Conservation (phyloP, 805 yeast species). For the Maudiozyma barnettii region DNA sequence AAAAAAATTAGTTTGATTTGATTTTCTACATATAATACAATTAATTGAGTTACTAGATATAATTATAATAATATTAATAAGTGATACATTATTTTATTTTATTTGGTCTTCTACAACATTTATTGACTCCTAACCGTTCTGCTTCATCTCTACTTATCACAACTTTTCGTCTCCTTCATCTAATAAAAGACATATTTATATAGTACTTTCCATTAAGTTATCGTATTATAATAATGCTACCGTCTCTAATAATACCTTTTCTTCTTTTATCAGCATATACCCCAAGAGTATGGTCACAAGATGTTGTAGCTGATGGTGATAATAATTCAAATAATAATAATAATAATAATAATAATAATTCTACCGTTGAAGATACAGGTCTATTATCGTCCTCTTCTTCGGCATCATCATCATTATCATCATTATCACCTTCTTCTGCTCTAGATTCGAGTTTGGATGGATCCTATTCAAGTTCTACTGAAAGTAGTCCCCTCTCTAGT, state of each 20-base stretch:
- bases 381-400: not conserved
- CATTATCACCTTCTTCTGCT: not conserved
- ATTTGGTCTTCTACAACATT: no score
- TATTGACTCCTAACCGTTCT: no score
- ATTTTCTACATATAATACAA: no score
- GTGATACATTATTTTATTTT: no score
- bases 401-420: not conserved
- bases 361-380: not conserved
- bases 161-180: no score
- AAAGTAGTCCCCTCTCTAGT: not conserved
- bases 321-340: not conserved
- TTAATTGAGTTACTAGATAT: no score
- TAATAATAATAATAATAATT: not conserved
- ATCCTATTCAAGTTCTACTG: not conserved
- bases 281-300: not conserved
- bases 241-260: not conserved
- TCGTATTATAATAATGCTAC: not conserved
- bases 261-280: not conserved
- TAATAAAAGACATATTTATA: no score
- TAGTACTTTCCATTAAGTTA: no score
- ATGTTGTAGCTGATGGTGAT: not conserved
- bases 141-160: no score
- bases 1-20: no score
- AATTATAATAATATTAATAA: no score
- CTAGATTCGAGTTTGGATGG: not conserved